Percentiles rank a stretch among this genome's conserved stretches.
These are phyloP conservation scores for Trametes sanguinea DNA, from an alignment of 768 basidiomycete genomes.

Conservation along the genomic window DNA sequence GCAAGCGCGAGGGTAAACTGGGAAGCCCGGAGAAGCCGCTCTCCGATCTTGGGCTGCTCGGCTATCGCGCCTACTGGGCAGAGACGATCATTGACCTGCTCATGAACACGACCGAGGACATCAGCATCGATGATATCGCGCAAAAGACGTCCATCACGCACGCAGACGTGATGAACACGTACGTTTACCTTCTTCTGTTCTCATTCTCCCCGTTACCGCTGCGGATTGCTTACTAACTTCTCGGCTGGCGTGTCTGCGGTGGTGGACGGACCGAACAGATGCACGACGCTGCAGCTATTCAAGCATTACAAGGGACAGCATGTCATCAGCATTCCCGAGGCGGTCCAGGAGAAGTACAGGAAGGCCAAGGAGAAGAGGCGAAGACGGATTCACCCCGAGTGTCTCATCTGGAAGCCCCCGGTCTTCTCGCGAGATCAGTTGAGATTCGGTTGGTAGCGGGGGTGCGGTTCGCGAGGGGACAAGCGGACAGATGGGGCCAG, in stretches of 20 bases:
- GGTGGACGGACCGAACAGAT: conserved; percentile 48
- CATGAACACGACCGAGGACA: conserved; percentile 64
- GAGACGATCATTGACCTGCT: conserved; percentile 94
- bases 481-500: conserved; percentile 11
- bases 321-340: conserved; percentile 88
- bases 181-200: conserved; percentile 38
- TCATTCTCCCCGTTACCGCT: not conserved
- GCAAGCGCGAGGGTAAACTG: conserved; percentile 93
- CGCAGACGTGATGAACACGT: conserved; percentile 98
- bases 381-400: conserved; percentile 75
- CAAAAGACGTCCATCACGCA: conserved; percentile 94
- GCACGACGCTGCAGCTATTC: conserved; percentile 91
- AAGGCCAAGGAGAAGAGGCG: conserved; percentile 79
- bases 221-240: conserved; percentile 22
- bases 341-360: conserved; percentile 88
- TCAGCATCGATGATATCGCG: conserved; percentile 96
- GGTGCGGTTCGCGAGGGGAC: conserved; percentile 2
- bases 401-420: conserved; percentile 93
- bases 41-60: conserved; percentile 87
- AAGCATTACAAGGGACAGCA: conserved; percentile 96
- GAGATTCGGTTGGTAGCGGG: conserved; percentile 58
- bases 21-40: conserved; percentile 98
- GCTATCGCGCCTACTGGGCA: conserved; percentile 96
- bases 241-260: conserved; percentile 2
- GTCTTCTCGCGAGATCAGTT: conserved; percentile 89